Percentiles rank a stretch among this genome's conserved stretches.
These are phyloP conservation scores for Cenchrus purpureus DNA, from an alignment of 176 grass and related monocot genomes.

Conservation along the genomic window DNA sequence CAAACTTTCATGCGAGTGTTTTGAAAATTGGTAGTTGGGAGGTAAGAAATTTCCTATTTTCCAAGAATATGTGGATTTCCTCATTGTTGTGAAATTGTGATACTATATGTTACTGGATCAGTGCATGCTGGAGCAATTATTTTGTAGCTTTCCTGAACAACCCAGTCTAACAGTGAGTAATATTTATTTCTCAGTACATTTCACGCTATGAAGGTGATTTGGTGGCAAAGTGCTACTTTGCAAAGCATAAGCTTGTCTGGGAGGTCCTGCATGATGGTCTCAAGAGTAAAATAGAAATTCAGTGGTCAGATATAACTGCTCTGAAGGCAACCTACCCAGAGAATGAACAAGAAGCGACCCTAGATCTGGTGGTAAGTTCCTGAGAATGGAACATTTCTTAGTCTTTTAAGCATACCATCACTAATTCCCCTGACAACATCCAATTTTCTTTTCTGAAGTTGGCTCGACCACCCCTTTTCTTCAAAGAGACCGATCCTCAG, in stretches of 20 bases:
- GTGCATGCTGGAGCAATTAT: background rate
- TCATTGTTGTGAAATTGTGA: slow-evolving; percentile 3
- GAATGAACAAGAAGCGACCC: slow-evolving; percentile 58
- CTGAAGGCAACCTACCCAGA: slow-evolving; percentile 62
- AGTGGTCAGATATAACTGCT: slow-evolving; percentile 74
- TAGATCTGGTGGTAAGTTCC: slow-evolving; percentile 66
- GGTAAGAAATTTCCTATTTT: slow-evolving; percentile 43
- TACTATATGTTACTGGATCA: background rate
- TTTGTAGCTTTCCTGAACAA: background rate
- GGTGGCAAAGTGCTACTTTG: slow-evolving; percentile 89
- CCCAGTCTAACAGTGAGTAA: slow-evolving; percentile 21
- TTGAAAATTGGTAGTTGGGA: slow-evolving; percentile 89
- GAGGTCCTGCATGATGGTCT: slow-evolving; percentile 69
- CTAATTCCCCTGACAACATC: slow-evolving; percentile 23
- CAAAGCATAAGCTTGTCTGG: slow-evolving; percentile 85
- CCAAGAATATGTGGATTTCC: background rate
- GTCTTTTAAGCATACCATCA: background rate
- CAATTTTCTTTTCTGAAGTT: slow-evolving; percentile 58
- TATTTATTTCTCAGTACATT: slow-evolving; percentile 50
- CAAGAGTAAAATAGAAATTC: slow-evolving; percentile 92
- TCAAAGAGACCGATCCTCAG: slow-evolving; percentile 79
- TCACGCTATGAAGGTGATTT: slow-evolving; percentile 78
- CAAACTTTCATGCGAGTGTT: slow-evolving; percentile 69
- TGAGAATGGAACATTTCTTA: slow-evolving; percentile 17
- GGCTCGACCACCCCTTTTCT: slow-evolving; percentile 73